phyloP scores from a whole-genome alignment of 352 stramenopile genomes.

The Pseudoperonospora humuli region DNA sequence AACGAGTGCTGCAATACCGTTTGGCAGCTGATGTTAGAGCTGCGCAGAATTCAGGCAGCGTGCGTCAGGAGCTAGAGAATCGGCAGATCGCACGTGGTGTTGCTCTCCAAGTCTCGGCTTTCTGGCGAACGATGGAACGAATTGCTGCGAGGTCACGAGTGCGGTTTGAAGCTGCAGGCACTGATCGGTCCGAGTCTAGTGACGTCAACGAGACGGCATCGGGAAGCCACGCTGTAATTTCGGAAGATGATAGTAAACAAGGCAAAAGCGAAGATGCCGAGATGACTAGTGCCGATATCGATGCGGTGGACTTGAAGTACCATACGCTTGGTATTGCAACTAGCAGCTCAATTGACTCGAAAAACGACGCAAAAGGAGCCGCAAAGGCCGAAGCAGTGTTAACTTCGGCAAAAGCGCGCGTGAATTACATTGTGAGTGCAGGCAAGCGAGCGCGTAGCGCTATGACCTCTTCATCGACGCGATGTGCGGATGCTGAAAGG shows the following conservation, averaged over 20 bases:
- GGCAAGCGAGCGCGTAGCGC: conserved; percentile 42
- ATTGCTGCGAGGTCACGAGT: conserved; percentile 72
- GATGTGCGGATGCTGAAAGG: conserved; percentile 4
- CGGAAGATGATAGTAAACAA: conserved; percentile 19
- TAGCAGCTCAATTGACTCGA: conserved; percentile 8
- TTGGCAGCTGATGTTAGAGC: conserved; percentile 53
- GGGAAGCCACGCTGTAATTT: conserved; percentile 4
- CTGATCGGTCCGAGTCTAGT: conserved; percentile 7
- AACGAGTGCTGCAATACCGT: conserved; percentile 62
- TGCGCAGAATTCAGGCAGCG: conserved; percentile 58
- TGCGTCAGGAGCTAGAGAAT: conserved; percentile 57
- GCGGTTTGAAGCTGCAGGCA: conserved; percentile 44
- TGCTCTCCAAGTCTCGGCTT: conserved; percentile 62
- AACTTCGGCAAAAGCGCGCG: conserved; percentile 20
- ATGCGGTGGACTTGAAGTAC: conserved; percentile 26
- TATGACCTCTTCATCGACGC: conserved; percentile 23
- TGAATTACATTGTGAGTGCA: conserved; percentile 38
- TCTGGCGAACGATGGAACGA: conserved; percentile 81
- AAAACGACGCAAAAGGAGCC: conserved; percentile 10
- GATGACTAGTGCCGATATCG: conserved; percentile 1
- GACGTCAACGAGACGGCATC: conserved; percentile 6
- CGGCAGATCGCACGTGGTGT: conserved; percentile 59
- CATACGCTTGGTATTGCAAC: conserved; percentile 31
- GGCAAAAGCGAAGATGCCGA: conserved; percentile 15
- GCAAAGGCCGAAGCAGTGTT: conserved; percentile 10